Evolutionary conservation across 192 early-diverging fungal species (phyloP), one percentile per base, ranked within the genome.

Genomic region (Rhizophagus clarus): DNA sequence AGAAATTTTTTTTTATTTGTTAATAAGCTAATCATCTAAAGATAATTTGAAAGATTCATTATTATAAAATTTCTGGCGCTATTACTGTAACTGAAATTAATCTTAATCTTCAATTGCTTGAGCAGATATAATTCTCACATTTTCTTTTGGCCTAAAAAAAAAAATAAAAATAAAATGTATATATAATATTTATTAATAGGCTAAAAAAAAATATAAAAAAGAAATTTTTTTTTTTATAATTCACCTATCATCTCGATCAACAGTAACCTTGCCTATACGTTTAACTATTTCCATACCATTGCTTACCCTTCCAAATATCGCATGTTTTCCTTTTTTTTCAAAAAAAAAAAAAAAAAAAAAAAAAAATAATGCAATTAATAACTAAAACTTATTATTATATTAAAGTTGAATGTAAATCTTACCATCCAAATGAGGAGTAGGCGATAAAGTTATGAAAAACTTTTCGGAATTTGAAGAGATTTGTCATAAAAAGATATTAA

Each of bases 401-500:
- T 9, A n/a, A 56, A 66, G 28, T 24, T 70, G 11, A 32, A 51
- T 26, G 49, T 49, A 15, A 12, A 12, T 29, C 69, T 69, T 85
- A 83, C 93, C 92, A 83, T 97, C 96, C 26, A 97, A 86, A 93
- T 94, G 95, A 29, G 93, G 93, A 24, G 96, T 96, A n/a, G 96
- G 95, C 12, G 95, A 94, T 63, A 97, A 86, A 14, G 95, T 93
- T 68, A 97, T 96, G 76, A 97, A 96, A 81, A 97, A 97, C 89
- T 96, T 66, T 37, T 51, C 51, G 24, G 17, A 45, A 34, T 11
- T 34, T 14, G 20, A 15, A 20, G 22, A 6, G 26, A 49, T 82
- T 61, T 28, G 14, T 31, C 31, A 32, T 28, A 79, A 31, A 10
- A 15, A 45, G 42, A 32, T 83, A 20, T n/a, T 61, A 31, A 67